A percentile compares a stretch with the other conserved stretches of the same genome.
Evolutionary conservation across 768 basidiomycete genomes (phyloP).

Genomic region (Amanita muscaria): DNA sequence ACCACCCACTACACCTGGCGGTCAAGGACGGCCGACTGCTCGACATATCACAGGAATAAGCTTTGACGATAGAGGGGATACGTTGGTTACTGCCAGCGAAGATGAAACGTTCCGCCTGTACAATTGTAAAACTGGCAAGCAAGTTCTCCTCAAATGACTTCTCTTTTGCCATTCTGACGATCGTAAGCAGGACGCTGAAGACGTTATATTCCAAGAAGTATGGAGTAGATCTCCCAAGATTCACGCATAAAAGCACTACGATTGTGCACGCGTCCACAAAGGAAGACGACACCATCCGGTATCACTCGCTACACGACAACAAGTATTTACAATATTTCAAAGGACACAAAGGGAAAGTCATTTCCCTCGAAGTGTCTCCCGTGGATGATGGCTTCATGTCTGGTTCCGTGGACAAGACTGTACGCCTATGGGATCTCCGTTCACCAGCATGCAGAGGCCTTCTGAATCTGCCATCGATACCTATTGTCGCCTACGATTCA

Average conservation of each 20-base stretch:
- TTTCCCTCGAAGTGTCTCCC: conserved; percentile 87
- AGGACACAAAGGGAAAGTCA: conserved; percentile 85
- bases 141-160: conserved; percentile 38
- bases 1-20: conserved; percentile 36
- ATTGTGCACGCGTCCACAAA: conserved; percentile 92
- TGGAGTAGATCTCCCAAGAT: conserved; percentile 88
- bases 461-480: conserved; percentile 62
- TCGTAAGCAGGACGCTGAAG: conserved; percentile 52
- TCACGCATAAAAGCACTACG: conserved; percentile 83
- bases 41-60: conserved; percentile 80
- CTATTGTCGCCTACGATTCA: conserved; percentile 79
- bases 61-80: conserved; percentile 89
- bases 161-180: conserved; percentile 16
- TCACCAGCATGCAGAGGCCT: conserved; percentile 69
- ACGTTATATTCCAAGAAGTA: conserved; percentile 92
- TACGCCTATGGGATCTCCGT: conserved; percentile 93
- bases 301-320: conserved; percentile 94
- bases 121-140: conserved; percentile 87
- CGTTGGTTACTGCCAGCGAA: conserved; percentile 78
- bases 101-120: conserved; percentile 91
- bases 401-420: conserved; percentile 87
- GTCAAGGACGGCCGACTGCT: conserved; percentile 32
- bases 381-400: conserved; percentile 95
- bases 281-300: conserved; percentile 89
- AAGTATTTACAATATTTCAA: conserved; percentile 93